Conservation (phyloP, 1,139 yeast species). For the Scheffersomyces illinoinensis region DNA sequence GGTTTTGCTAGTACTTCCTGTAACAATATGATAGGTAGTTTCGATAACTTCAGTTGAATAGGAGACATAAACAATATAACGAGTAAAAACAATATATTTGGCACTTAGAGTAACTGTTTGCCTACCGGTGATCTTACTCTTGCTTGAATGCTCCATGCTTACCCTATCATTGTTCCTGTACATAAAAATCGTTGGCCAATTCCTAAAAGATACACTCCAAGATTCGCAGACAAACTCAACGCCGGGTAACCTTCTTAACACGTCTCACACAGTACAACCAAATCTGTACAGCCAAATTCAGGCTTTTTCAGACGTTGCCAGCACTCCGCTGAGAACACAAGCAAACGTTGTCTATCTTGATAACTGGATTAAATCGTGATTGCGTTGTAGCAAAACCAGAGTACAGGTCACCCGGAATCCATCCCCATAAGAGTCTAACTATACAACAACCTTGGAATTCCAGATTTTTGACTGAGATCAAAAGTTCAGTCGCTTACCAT, state of each 20-base stretch:
- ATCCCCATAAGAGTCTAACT: too few relatives aligned
- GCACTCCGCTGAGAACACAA: neutral
- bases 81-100: too few relatives aligned
- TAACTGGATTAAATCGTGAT: neutral
- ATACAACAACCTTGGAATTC: neutral
- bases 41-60: too few relatives aligned
- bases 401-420: neutral
- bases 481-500: neutral
- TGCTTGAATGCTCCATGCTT: too few relatives aligned
- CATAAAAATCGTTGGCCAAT: too few relatives aligned
- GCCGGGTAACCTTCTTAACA: constrained; percentile 6
- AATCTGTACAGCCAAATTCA: neutral
- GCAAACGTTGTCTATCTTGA: neutral
- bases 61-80: too few relatives aligned
- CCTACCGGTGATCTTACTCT: too few relatives aligned
- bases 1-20: too few relatives aligned
- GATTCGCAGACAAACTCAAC: neutral
- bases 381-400: neutral
- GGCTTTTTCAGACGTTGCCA: neutral
- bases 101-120: too few relatives aligned
- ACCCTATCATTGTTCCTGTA: too few relatives aligned
- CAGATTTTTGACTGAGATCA: neutral
- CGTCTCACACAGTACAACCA: constrained; percentile 6
- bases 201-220: too few relatives aligned
- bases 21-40: too few relatives aligned